These are phyloP conservation scores for Solidago caesia DNA, from an alignment of 129 eudicot species.

Conservation along the genomic window DNA sequence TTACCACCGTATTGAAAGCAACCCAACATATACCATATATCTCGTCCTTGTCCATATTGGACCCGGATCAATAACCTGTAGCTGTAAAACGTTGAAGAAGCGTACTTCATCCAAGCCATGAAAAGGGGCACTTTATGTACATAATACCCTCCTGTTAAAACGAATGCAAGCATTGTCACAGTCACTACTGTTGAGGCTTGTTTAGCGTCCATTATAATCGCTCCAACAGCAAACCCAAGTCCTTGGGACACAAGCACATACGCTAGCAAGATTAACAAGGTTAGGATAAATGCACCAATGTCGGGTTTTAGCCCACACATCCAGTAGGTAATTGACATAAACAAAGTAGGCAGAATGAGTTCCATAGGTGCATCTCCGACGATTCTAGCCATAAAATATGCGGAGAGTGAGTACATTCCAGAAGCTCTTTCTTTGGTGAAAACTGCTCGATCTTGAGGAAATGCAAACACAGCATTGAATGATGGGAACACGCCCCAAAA, in stretches of 20 bases:
- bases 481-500: conserved; percentile 96
- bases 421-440: conserved; percentile 83
- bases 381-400: conserved; percentile 87
- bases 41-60: conserved; percentile 78
- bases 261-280: conserved; percentile 53
- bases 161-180: conserved; percentile 85
- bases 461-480: conserved; percentile 78
- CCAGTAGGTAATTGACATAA: conserved; percentile 73
- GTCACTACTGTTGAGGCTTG: conserved; percentile 80
- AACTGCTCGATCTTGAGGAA: conserved; percentile 86
- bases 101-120: conserved; percentile 76
- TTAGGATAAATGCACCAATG: conserved; percentile 47
- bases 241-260: conserved; percentile 92
- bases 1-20: conserved; percentile 40
- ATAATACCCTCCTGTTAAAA: conserved; percentile 81
- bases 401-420: conserved; percentile 81
- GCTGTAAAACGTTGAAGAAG: conserved; percentile 70
- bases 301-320: conserved; percentile 86
- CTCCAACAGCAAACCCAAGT: conserved; percentile 82
- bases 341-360: conserved; percentile 75
- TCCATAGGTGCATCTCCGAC: conserved; percentile 89
- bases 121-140: conserved; percentile 80
- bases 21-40: conserved; percentile 48
- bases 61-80: conserved; percentile 68
- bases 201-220: conserved; percentile 91